Evolutionary conservation across 306 rosid genomes (phyloP).

Genomic region (Abrus precatorius): DNA sequence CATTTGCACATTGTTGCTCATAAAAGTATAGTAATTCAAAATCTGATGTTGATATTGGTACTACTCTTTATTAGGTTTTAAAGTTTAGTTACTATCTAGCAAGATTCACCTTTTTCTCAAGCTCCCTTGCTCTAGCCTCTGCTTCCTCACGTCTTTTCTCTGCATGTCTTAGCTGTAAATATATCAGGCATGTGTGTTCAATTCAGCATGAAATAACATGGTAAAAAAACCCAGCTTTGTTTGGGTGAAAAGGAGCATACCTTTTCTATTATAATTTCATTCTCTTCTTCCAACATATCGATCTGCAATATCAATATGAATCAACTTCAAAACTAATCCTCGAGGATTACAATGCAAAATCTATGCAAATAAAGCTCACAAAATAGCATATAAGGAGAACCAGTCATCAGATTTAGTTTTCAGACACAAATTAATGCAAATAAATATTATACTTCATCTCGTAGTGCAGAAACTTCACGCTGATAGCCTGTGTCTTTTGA

Average conservation of each 20-base stretch:
- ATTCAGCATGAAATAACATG: constrained; percentile 40
- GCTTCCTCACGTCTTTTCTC: constrained; percentile 86
- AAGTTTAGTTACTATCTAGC: constrained; percentile 32
- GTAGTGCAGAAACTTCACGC: constrained; percentile 95
- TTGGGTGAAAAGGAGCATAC: constrained; percentile 54
- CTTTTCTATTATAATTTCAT: constrained; percentile 71
- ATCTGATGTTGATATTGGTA: constrained; percentile 3
- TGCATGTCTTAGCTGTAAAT: constrained; percentile 78
- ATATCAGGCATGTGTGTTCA: constrained; percentile 38
- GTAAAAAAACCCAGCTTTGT: constrained; percentile 6
- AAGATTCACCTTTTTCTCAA: constrained; percentile 85
- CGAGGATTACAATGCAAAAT: constrained; percentile 28
- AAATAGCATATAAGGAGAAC: constrained; percentile 29
- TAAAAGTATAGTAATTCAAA: constrained; percentile 21
- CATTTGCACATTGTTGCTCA: neutral
- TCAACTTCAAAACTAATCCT: constrained; percentile 48
- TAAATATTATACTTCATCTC: constrained; percentile 80
- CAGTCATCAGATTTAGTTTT: constrained; percentile 25
- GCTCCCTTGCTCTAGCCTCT: constrained; percentile 90
- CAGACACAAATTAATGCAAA: constrained; percentile 35
- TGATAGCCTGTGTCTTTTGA: constrained; percentile 71
- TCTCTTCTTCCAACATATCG: constrained; percentile 95
- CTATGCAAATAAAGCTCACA: constrained; percentile 30
- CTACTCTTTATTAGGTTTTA: constrained; percentile 4
- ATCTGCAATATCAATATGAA: constrained; percentile 71